Percentiles rank a stretch among this genome's conserved stretches.
phyloP scores from a whole-genome alignment of 352 stramenopile genomes.

The Phytophthora meadii region DNA sequence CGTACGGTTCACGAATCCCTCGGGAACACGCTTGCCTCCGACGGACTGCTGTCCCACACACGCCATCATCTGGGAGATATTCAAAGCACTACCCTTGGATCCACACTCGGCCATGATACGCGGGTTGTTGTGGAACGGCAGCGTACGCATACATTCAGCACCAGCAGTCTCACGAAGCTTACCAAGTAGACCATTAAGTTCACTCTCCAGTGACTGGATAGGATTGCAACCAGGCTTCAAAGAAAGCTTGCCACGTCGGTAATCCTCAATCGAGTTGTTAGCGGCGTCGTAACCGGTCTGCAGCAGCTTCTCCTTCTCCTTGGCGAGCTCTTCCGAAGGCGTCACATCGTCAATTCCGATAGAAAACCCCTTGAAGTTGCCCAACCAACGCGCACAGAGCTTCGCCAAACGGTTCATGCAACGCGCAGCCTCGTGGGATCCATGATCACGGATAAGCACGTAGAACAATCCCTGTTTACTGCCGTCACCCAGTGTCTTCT shows the following conservation, averaged over 20 bases:
- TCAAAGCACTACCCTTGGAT: conserved; percentile 98
- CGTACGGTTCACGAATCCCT: conserved; percentile 99
- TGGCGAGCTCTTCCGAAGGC: conserved; percentile 93
- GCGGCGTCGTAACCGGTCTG: conserved; percentile 86
- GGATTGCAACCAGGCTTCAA: conserved; percentile 97
- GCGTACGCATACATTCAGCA: conserved; percentile 97
- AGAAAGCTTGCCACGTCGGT: conserved; percentile 93
- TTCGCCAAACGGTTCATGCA: conserved; percentile 99
- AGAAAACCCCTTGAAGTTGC: conserved; percentile 97
- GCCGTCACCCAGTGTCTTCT: conserved; percentile 98
- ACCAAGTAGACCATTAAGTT: conserved; percentile 98
- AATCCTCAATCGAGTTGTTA: conserved; percentile 94
- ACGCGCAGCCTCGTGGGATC: conserved; percentile 89
- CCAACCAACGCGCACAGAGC: conserved; percentile 97
- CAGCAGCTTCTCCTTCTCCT: conserved; percentile 96
- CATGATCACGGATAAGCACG: conserved; percentile 97
- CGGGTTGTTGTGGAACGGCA: conserved; percentile 97
- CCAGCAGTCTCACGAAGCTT: conserved; percentile 98
- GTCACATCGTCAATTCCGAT: conserved; percentile 99
- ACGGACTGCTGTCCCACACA: conserved; percentile 99
- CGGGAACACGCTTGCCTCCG: conserved; percentile 97
- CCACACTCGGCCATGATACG: conserved; percentile 99
- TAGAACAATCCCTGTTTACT: conserved; percentile 99
- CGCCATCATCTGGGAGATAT: conserved; percentile 99
- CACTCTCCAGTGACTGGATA: conserved; percentile 98